Evolutionary conservation across 2,329 filamentous ascomycete species (phyloP).

Genomic region (Calonectria crousiana): DNA sequence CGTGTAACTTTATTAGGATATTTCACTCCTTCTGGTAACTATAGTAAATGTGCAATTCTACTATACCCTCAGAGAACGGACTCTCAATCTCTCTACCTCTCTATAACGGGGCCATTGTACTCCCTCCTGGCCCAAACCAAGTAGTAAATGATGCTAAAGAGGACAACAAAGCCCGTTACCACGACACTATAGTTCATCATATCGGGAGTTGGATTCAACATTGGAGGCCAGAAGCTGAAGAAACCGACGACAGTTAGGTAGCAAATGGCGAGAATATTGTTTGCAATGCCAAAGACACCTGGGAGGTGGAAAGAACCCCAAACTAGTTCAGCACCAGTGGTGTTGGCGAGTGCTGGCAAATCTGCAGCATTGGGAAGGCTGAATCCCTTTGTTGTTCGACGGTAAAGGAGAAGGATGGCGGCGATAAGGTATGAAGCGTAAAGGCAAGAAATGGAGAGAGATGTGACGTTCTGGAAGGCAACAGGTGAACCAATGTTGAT

Average conservation of each 20-base stretch:
- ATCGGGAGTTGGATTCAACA: constrained; percentile 42
- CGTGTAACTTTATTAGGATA: background rate
- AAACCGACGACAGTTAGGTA: constrained; percentile 69
- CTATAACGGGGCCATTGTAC: constrained; percentile 59
- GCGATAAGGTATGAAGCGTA: constrained; percentile 48
- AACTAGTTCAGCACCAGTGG: constrained; percentile 44
- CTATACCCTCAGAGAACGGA: background rate
- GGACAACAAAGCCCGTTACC: constrained; percentile 55
- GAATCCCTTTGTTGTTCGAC: constrained; percentile 45
- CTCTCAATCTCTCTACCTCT: constrained; percentile 29
- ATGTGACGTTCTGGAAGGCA: constrained; percentile 47
- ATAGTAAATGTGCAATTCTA: background rate
- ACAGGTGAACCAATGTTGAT: constrained; percentile 50
- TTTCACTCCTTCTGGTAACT: background rate
- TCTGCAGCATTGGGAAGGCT: constrained; percentile 36
- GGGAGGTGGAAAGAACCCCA: constrained; percentile 70
- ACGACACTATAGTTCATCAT: constrained; percentile 63
- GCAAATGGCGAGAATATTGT: constrained; percentile 65
- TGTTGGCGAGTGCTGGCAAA: constrained; percentile 46
- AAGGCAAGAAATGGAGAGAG: constrained; percentile 46
- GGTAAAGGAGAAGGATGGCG: constrained; percentile 43
- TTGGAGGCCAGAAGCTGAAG: constrained; percentile 65
- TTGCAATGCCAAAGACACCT: constrained; percentile 62
- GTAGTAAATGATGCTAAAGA: constrained; percentile 63
- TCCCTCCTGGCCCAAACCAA: constrained; percentile 53